Evolutionary conservation across 768 basidiomycete species (phyloP), one percentile per base, ranked within the genome.

Genomic region (Cystoderma amianthinum): DNA sequence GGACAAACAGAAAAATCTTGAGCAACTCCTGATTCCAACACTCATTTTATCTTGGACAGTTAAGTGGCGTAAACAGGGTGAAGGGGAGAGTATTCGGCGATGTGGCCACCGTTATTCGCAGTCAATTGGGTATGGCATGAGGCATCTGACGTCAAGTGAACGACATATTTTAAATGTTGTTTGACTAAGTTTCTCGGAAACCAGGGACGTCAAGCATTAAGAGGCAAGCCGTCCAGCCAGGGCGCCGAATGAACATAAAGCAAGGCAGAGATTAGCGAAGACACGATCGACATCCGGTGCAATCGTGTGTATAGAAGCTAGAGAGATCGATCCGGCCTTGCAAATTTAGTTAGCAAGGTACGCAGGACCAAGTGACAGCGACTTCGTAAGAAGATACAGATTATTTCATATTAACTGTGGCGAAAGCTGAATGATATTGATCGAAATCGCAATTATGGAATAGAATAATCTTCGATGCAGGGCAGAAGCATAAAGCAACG

Each of bases 111-210:
- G 46, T 51, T 47, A 45, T 43, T 49, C 44, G 47, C 48, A 49
- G 46, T 55, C 43, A 50, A 48, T n/a, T n/a, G 44, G 41, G 44
- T 22, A 38, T 41, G 47, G 48, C 46, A 42, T 48, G 49, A 55
- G 56, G 32, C 43, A 51, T 43, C 51, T 61, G 59, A 55, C 59
- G 54, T 58, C 44, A 50, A 49, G 52, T 51, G 40, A 57, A 58
- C 50, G 57, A 57, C 56, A 53, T 57, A 46, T 53, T 55, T 49
- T 50, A 44, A 43, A 44, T 44, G 40, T 47, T 37, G 53, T 48
- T 46, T 32, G 39, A 49, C 44, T 48, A 50, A 48, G 42, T 55
- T 52, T 51, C 43, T 18, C 44, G 44, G 50, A 51, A 48, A 41
- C 32, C 24, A 38, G 35, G 38, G 38, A 45, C 39, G 34, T 44